A percentile compares a stretch with the other conserved stretches of the same genome.
These are phyloP conservation scores for Lentinula boryana DNA, from an alignment of 768 basidiomycete genomes.

Conservation along the genomic window DNA sequence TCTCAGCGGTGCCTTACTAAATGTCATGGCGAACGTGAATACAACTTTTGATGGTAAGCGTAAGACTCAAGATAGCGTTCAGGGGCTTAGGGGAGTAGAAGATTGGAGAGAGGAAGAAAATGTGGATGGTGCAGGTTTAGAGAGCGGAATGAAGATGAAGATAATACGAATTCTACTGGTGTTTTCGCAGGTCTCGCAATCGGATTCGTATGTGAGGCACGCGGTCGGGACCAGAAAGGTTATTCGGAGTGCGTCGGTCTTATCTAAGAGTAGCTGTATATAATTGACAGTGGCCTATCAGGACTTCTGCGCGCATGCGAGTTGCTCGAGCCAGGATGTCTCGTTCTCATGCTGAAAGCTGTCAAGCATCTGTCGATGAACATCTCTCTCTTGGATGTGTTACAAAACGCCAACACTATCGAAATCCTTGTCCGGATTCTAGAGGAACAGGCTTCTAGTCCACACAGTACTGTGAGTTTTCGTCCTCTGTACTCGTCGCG, in stretches of 20 bases:
- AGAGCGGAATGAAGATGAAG: conserved; percentile 70
- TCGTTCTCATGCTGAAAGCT: conserved; percentile 88
- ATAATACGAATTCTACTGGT: conserved; percentile 85
- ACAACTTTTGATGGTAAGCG: conserved; percentile 32
- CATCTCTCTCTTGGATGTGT: conserved; percentile 79
- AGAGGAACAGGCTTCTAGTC: conserved; percentile 72
- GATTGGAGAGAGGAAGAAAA: not conserved
- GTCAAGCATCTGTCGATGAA: conserved; percentile 97
- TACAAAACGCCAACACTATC: conserved; percentile 94
- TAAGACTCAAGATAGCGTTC: not conserved
- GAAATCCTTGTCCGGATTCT: conserved; percentile 85
- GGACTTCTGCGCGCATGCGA: conserved; percentile 86
- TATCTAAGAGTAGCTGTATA: not conserved
- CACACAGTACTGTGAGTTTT: conserved; percentile 68
- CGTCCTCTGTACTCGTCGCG: not conserved
- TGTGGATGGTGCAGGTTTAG: not conserved
- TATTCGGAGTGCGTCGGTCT: conserved; percentile 64
- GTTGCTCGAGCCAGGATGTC: conserved; percentile 78
- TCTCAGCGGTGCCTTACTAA: conserved; percentile 80
- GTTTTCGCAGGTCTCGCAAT: conserved; percentile 95
- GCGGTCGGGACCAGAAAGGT: conserved; percentile 89
- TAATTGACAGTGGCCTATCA: conserved; percentile 19
- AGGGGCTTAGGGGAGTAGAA: not conserved
- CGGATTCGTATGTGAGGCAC: conserved; percentile 88
- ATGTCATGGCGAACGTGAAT: conserved; percentile 75